Evolutionary conservation across 805 yeast genomes (phyloP).

Genomic region (Teunomyces tritomae): DNA sequence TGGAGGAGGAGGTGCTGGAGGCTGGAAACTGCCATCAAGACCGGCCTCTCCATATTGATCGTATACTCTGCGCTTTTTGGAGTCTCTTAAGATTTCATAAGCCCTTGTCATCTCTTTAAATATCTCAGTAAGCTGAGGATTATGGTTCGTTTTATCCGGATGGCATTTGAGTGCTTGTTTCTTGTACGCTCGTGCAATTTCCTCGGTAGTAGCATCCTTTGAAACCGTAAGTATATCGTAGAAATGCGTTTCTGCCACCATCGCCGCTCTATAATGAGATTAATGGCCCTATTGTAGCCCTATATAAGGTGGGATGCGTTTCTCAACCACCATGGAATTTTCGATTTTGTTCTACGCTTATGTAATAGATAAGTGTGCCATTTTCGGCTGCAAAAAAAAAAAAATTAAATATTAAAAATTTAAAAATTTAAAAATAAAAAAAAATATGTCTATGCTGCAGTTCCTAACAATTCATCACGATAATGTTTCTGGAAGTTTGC

Average conservation of each 20-base stretch:
- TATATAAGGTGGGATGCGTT: neutral
- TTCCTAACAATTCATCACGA: constrained; percentile 67
- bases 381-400: neutral
- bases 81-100: constrained; percentile 58
- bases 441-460: constrained; percentile 5
- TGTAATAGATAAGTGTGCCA: constrained; percentile 4
- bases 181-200: constrained; percentile 35
- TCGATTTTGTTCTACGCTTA: constrained; percentile 16
- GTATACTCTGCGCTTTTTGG: constrained; percentile 44
- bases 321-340: constrained; percentile 8
- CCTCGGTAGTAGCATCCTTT: constrained; percentile 32
- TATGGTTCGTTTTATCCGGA: constrained; percentile 60
- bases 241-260: constrained; percentile 21
- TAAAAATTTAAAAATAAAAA: neutral
- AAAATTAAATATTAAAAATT: neutral
- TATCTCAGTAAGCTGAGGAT: constrained; percentile 47
- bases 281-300: neutral
- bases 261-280: neutral
- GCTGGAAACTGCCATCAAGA: constrained; percentile 24
- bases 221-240: constrained; percentile 36
- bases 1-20: constrained; percentile 5
- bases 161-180: constrained; percentile 51
- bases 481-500: constrained; percentile 43
- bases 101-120: constrained; percentile 67
- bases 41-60: constrained; percentile 53